These are phyloP conservation scores for Annulohypoxylon maeteangense DNA, from an alignment of 495 filamentous ascomycete genomes.

Conservation along the genomic window DNA sequence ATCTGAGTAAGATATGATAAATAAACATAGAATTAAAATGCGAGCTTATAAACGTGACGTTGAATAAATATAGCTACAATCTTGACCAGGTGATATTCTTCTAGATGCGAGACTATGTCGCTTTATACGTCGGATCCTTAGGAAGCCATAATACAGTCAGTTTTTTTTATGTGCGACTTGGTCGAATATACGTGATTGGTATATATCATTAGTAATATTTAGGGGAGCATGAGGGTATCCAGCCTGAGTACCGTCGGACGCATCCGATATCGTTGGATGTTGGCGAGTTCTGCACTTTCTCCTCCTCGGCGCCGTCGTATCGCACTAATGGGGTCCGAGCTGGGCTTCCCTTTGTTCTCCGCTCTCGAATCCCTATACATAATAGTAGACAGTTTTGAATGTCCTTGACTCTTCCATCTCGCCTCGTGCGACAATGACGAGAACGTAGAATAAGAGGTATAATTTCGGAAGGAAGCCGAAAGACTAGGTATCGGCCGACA, in stretches of 20 bases:
- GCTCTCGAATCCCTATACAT: background rate
- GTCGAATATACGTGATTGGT: background rate
- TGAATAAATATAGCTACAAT: background rate
- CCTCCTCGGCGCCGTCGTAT: background rate
- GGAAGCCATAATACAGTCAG: background rate
- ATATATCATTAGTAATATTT: background rate
- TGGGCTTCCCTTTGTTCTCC: background rate
- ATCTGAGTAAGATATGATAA: background rate
- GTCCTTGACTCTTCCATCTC: background rate
- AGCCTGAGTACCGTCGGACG: background rate
- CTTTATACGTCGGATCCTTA: background rate
- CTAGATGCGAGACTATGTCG: background rate
- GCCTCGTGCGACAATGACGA: slow-evolving; percentile 6
- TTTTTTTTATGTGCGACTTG: background rate
- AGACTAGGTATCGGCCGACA: background rate
- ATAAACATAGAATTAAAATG: background rate
- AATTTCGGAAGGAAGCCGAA: background rate
- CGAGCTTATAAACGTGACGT: background rate
- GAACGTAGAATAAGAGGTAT: background rate
- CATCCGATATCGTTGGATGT: slow-evolving; percentile 33
- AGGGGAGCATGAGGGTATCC: background rate
- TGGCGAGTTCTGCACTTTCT: background rate
- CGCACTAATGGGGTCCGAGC: slow-evolving; percentile 22
- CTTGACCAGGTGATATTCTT: background rate
- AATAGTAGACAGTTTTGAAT: background rate